These are phyloP conservation scores for Neonectria coccinea DNA, from an alignment of 2,329 filamentous ascomycete species.

Conservation along the genomic window DNA sequence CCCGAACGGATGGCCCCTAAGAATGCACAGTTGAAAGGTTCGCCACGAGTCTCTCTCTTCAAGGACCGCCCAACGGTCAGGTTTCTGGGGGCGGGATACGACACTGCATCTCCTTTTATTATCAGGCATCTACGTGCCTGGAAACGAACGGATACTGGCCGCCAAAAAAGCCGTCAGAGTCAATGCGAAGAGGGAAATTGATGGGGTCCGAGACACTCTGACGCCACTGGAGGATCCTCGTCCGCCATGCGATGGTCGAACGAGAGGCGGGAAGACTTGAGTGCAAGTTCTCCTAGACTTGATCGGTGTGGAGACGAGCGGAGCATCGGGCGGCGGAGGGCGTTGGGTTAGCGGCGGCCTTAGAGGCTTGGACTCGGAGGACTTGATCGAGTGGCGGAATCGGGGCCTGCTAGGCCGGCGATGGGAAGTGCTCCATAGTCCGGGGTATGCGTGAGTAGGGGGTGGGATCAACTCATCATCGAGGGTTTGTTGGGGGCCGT, in stretches of 20 bases:
- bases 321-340: constrained; percentile 26
- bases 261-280: constrained; percentile 23
- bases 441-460: constrained; percentile 21
- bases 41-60: background rate
- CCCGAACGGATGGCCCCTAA: constrained; percentile 3
- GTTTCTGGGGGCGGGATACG: constrained; percentile 24
- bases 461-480: background rate
- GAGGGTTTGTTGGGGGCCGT: background rate
- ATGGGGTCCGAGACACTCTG: constrained; percentile 5
- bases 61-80: constrained; percentile 30
- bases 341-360: constrained; percentile 32
- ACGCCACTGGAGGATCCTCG: constrained; percentile 21
- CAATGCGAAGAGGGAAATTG: background rate
- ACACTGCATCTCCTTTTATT: background rate
- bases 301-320: constrained; percentile 22
- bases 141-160: background rate
- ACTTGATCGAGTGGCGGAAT: constrained; percentile 36
- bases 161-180: background rate
- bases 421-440: constrained; percentile 14
- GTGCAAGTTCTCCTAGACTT: background rate
- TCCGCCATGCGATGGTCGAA: background rate
- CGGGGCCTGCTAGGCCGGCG: constrained; percentile 31
- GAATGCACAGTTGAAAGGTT: constrained; percentile 4
- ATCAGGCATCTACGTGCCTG: background rate
- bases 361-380: constrained; percentile 17